Base-by-base conservation (phyloP, 2,329 filamentous ascomycete species). In the Setomelanomma holmii region DNA sequence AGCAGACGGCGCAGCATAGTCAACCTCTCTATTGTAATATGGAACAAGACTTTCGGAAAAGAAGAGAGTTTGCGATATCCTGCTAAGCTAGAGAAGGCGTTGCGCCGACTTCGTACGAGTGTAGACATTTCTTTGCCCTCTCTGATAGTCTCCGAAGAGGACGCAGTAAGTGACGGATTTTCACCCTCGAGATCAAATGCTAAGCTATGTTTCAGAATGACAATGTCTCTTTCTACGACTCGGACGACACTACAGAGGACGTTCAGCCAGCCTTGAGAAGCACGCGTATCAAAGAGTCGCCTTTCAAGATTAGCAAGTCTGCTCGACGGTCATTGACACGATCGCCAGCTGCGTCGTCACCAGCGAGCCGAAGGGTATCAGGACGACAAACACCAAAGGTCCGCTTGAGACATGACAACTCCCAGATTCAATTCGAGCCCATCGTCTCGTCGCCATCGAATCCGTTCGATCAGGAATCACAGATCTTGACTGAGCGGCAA, bases 401-500 rank as follows among this genome's bases (percentile, higher is more conserved):
- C 16, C 84, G 83, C 53, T 78, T 87, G 22, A 85, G 89, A 27
- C 91, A 96, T 62, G 85, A 96, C 56, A 84, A 96, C 72, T 96
- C 91, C 0, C 91, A 96, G 66, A 82, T 96, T 21, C 82, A 90
- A 38, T 95, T 95, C 65, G 85, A 88, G 2, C 77, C 85, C 0
- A 88, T 93, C 40, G 82, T 84, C 23, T 85, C 86, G 11, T 85
- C 87, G 0, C 76, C 82, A 3, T 75, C 80, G 4, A 73, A 76
- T 12, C 75, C 72, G 0, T 69, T 71, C 17, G 61, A 68, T 3
- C 67, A 81, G 2, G 87, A 90, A 49, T 91, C 89, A 0, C 91
- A 95, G 62, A 75, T 87, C 16, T 77, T 96, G 42, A 96, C 91
- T 0, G 89, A 93, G 30, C 84, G 86, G 38, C 91, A 96, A 70